phyloP scores from a whole-genome alignment of 2,329 filamentous ascomycete species.

The Claviceps sp. region DNA sequence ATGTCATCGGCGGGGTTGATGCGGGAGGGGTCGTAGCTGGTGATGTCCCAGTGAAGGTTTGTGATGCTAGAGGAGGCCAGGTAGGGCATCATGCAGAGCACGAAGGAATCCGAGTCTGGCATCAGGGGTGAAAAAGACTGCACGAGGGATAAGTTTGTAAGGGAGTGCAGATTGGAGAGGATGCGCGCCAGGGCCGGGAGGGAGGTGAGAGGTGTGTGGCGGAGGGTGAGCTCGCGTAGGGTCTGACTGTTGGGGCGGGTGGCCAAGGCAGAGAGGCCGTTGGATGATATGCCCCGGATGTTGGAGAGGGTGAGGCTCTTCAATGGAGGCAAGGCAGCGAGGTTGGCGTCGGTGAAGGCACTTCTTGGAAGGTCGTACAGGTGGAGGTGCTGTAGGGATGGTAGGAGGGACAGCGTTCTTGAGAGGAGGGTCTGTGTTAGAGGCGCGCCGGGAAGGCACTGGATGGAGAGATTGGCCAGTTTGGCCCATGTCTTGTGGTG shows the following conservation, averaged over 20 bases:
- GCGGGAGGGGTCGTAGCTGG: conserved; percentile 27
- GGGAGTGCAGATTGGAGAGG: conserved; percentile 37
- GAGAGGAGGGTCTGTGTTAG: conserved; percentile 38
- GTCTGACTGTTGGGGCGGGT: conserved; percentile 31
- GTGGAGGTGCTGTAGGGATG: conserved; percentile 43
- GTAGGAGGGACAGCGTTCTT: conserved; percentile 35
- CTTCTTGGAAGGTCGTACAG: conserved; percentile 41
- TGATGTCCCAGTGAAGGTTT: conserved; percentile 52
- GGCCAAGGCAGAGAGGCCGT: conserved; percentile 43
- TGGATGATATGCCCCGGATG: conserved; percentile 40
- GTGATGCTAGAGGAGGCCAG: conserved; percentile 40
- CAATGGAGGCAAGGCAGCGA: conserved; percentile 41
- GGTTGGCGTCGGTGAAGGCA: conserved; percentile 43
- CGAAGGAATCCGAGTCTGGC: conserved; percentile 36
- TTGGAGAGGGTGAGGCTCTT: conserved; percentile 41
- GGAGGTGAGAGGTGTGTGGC: conserved; percentile 42
- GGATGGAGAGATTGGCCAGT: conserved; percentile 43
- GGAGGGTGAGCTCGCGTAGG: conserved; percentile 37
- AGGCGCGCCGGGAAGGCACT: conserved; percentile 42
- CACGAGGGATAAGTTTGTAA: conserved; percentile 39
- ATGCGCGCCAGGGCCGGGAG: conserved; percentile 45
- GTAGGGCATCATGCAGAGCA: conserved; percentile 50
- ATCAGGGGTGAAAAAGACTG: conserved; percentile 42
- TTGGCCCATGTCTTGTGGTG: conserved; percentile 41
- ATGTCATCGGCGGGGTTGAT: conserved; percentile 43